phyloP scores from a whole-genome alignment of 176 grass and related monocot genomes.

The Ensete ventricosum region DNA sequence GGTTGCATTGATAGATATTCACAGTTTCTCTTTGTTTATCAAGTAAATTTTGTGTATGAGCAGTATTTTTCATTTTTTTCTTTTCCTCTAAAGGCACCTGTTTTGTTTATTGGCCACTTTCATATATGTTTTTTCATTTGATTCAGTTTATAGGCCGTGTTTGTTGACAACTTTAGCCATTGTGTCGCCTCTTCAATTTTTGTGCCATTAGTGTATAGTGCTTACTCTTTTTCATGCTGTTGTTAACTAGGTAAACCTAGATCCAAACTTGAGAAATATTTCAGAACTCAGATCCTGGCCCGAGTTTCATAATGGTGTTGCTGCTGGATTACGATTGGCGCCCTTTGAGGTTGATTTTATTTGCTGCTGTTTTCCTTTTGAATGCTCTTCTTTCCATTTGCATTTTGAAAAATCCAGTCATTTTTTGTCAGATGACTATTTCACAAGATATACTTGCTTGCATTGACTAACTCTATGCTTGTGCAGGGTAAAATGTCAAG shows the following conservation, averaged over 20 bases:
- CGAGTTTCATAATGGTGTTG: constrained; percentile 95
- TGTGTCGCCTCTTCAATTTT: background rate
- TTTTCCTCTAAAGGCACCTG: no score
- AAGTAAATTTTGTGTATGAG: no score
- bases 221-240: background rate
- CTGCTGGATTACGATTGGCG: constrained; percentile 87
- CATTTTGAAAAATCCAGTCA: background rate
- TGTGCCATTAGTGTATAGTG: background rate
- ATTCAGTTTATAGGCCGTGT: no score
- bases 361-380: background rate
- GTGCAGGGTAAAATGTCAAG: constrained; percentile 91
- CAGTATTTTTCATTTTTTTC: background rate
- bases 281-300: constrained; percentile 85
- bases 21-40: no score
- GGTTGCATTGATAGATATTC: no score
- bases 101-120: no score
- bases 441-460: constrained; percentile 18
- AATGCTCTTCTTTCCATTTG: background rate
- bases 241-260: constrained; percentile 81
- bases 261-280: constrained; percentile 66
- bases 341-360: constrained; percentile 68
- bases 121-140: no score
- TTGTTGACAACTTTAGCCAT: no score
- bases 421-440: background rate
- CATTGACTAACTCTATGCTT: constrained; percentile 10